Percentiles rank a stretch among this genome's conserved stretches.
These are phyloP conservation scores for Aspergillus udagawae DNA, from an alignment of 2,329 filamentous ascomycete species.

Conservation along the genomic window DNA sequence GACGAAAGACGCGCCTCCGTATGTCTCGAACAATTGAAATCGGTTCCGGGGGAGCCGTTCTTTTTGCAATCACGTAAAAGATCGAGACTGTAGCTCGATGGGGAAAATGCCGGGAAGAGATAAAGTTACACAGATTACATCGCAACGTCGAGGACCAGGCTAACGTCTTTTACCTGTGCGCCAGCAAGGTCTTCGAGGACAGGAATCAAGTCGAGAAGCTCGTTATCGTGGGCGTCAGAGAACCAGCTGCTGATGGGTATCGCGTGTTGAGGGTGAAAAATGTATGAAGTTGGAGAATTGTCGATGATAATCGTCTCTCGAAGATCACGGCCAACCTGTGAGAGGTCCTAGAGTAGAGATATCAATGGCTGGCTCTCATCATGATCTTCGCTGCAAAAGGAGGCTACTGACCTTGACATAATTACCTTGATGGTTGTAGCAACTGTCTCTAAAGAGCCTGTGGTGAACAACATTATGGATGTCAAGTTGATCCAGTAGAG, in stretches of 20 bases:
- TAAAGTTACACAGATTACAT: slow-evolving; percentile 46
- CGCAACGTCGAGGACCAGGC: slow-evolving; percentile 88
- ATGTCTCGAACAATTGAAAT: background rate
- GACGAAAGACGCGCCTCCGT: background rate
- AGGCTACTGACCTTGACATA: slow-evolving; percentile 71
- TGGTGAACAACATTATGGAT: slow-evolving; percentile 97
- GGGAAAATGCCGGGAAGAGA: slow-evolving; percentile 25
- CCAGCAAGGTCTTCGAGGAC: slow-evolving; percentile 95
- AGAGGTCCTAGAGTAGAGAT: slow-evolving; percentile 64
- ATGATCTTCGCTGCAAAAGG: background rate
- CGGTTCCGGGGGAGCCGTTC: slow-evolving; percentile 2
- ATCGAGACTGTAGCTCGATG: slow-evolving; percentile 22
- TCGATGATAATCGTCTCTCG: slow-evolving; percentile 99
- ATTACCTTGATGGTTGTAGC: slow-evolving; percentile 98
- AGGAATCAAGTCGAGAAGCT: slow-evolving; percentile 93
- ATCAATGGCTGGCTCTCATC: slow-evolving; percentile 9
- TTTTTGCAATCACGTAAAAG: slow-evolving; percentile 16
- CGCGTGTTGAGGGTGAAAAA: slow-evolving; percentile 98
- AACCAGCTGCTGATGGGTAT: slow-evolving; percentile 99
- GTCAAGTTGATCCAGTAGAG: slow-evolving; percentile 90
- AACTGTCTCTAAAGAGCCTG: slow-evolving; percentile 93
- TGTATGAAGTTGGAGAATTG: slow-evolving; percentile 98
- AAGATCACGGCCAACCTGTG: slow-evolving; percentile 90
- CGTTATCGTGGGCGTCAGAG: slow-evolving; percentile 98
- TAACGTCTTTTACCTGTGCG: slow-evolving; percentile 87